Evolutionary conservation across 805 yeast genomes (phyloP).

Genomic region (Nakazawaea holstii): DNA sequence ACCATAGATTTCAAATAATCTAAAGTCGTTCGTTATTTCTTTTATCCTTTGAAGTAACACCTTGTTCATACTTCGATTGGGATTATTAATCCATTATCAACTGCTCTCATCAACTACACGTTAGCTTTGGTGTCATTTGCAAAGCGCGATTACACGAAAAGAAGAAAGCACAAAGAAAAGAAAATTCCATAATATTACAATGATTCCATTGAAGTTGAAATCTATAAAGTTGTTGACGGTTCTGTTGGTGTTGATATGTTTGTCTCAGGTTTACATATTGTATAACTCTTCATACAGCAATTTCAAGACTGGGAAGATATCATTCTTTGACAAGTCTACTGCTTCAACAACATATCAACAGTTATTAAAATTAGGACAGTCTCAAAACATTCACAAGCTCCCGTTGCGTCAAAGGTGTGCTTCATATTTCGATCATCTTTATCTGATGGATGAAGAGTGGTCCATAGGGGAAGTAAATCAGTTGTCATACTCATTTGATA

Average conservation of each 20-base stretch:
- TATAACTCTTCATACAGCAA: background rate
- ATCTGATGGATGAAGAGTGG: conserved; percentile 10
- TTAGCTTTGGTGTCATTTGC: too few species aligned
- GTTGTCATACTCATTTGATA: conserved; percentile 5
- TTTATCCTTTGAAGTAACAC: too few species aligned
- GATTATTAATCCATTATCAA: too few species aligned
- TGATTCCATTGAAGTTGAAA: conserved; percentile 6
- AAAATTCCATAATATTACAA: background rate
- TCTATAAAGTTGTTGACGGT: conserved; percentile 1
- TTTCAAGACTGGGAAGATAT: background rate
- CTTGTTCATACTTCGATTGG: too few species aligned
- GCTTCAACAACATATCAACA: conserved; percentile 10
- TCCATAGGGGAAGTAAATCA: conserved; percentile 6
- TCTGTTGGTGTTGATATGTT: conserved; percentile 4
- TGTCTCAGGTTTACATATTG: conserved; percentile 5
- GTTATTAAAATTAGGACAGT: conserved; percentile 3
- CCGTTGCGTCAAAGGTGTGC: conserved; percentile 7
- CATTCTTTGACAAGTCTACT: conserved; percentile 10
- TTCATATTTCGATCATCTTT: conserved; percentile 10
- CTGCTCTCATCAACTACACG: too few species aligned
- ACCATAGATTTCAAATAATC: too few species aligned
- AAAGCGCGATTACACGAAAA: too few species aligned
- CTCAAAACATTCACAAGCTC: conserved; percentile 1
- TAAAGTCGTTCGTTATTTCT: too few species aligned
- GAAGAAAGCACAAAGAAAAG: too few species aligned